phyloP scores from a whole-genome alignment of 768 basidiomycete species.

The Mycena sanguinolenta region DNA sequence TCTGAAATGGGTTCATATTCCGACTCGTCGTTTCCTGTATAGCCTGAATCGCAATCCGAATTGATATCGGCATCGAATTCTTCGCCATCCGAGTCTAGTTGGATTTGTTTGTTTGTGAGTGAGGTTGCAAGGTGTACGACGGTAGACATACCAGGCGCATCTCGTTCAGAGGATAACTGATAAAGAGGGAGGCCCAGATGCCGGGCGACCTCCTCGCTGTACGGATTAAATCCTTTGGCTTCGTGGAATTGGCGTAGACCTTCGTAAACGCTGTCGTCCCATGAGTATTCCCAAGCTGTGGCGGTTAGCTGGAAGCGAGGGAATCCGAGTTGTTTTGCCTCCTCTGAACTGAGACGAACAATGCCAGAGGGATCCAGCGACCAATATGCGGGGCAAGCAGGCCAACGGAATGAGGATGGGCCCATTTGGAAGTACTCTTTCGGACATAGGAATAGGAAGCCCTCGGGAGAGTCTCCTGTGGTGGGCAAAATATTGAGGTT shows the following conservation, averaged over 20 bases:
- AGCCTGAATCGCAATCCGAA: too few species aligned
- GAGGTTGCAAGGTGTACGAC: too few species aligned
- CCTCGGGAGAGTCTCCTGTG: neutral
- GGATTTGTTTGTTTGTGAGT: too few species aligned
- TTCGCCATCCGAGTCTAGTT: too few species aligned
- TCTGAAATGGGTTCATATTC: too few species aligned
- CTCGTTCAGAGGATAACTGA: neutral
- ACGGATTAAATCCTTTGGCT: neutral
- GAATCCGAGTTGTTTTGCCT: too few species aligned
- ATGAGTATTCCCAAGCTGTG: neutral
- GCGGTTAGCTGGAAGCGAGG: neutral
- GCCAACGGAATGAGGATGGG: neutral
- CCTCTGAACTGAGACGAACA: neutral
- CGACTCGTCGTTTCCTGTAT: too few species aligned
- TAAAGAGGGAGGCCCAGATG: neutral
- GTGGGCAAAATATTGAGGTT: neutral
- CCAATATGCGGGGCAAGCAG: conserved; percentile 10
- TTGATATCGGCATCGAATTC: too few species aligned
- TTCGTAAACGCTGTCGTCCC: neutral
- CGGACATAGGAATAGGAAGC: conserved; percentile 17
- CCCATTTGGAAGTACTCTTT: neutral
- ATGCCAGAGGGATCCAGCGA: neutral
- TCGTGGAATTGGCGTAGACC: neutral
- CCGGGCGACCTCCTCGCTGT: neutral
- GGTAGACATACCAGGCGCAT: neutral